Evolutionary conservation across 495 filamentous ascomycete species (phyloP).

Genomic region (Sabuloglossum arenarium): DNA sequence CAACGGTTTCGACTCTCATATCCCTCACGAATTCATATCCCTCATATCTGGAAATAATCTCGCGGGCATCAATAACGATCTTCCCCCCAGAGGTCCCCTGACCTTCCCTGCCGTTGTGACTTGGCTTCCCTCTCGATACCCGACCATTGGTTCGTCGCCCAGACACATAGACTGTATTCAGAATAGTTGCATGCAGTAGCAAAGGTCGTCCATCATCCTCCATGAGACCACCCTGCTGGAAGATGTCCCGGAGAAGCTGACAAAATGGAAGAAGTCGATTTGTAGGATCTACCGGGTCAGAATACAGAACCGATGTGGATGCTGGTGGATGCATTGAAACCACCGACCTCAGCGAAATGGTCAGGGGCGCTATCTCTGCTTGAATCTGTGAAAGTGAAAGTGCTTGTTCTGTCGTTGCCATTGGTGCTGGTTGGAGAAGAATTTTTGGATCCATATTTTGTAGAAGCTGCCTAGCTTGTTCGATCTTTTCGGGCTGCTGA

Average conservation of each 20-base stretch:
- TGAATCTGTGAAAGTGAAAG: conserved; percentile 10
- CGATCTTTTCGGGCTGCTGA: conserved; percentile 28
- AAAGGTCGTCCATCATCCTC: conserved; percentile 39
- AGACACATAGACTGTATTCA: conserved; percentile 71
- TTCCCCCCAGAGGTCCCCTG: conserved; percentile 12
- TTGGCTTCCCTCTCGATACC: background rate
- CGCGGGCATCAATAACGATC: conserved; percentile 30
- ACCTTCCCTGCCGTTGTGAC: conserved; percentile 9
- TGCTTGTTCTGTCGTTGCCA: conserved; percentile 9
- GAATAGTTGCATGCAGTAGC: conserved; percentile 62
- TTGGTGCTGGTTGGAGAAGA: conserved; percentile 21
- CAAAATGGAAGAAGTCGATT: conserved; percentile 41
- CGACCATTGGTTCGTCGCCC: conserved; percentile 9
- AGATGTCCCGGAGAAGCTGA: conserved; percentile 32
- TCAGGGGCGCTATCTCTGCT: conserved; percentile 10
- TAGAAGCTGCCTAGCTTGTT: conserved; percentile 36
- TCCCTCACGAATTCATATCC: conserved; percentile 40
- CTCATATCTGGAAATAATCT: conserved; percentile 27
- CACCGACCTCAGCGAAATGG: conserved; percentile 14
- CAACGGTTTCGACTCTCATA: conserved; percentile 37
- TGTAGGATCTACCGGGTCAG: conserved; percentile 32
- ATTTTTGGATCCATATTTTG: conserved; percentile 26
- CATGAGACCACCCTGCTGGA: conserved; percentile 42
- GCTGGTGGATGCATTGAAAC: conserved; percentile 17
- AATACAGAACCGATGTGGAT: conserved; percentile 32